Conservation (phyloP, 805 yeast genomes). For the Yarrowia sp. region DNA sequence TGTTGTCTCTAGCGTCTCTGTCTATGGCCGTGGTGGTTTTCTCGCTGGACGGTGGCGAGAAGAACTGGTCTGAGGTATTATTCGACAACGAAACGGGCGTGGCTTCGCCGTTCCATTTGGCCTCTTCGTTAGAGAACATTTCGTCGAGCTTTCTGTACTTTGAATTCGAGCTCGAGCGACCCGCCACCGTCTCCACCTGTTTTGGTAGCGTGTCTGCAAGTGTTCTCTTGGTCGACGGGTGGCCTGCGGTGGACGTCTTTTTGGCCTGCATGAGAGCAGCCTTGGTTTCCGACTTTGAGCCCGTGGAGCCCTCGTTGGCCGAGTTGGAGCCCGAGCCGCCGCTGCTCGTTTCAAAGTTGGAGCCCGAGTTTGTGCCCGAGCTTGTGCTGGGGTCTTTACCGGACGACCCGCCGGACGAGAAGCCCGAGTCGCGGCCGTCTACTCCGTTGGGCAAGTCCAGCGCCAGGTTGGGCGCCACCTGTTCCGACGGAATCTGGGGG, state of each 20-base stretch:
- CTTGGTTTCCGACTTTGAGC: constrained; percentile 1
- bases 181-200: neutral
- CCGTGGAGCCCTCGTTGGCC: constrained; percentile 6
- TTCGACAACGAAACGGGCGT: neutral
- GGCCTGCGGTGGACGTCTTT: neutral
- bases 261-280: neutral
- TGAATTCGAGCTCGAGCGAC: neutral
- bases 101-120: constrained; percentile 15
- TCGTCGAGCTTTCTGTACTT: constrained; percentile 23
- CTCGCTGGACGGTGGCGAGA: neutral
- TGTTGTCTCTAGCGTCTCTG: too few species aligned
- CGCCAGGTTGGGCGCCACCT: neutral
- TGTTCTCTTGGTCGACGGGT: neutral
- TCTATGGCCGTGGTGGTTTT: neutral
- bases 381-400: constrained; percentile 2
- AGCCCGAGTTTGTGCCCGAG: constrained; percentile 12
- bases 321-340: constrained; percentile 18
- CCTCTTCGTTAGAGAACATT: constrained; percentile 19
- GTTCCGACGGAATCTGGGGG: neutral
- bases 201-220: neutral
- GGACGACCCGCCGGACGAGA: constrained; percentile 11
- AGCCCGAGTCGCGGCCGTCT: constrained; percentile 13
- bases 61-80: neutral
- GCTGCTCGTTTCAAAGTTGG: neutral
- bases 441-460: constrained; percentile 5